Conservation (phyloP, 192 early-diverging fungal species). For the Rhizophlyctis rosea region DNA sequence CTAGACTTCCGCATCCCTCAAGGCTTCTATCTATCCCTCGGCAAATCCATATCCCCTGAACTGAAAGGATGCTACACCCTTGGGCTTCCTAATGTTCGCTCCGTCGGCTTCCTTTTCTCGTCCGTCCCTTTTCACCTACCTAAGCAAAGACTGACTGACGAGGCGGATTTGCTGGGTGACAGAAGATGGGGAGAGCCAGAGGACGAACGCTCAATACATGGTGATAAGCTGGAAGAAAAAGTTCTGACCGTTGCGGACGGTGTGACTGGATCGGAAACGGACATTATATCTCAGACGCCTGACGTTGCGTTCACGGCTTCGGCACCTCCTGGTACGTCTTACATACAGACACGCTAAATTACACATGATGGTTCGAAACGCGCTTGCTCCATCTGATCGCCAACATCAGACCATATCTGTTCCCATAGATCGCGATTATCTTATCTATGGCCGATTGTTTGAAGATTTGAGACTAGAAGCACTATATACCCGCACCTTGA, state of each 20-base stretch:
- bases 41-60: conserved; percentile 71
- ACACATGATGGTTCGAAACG: no score
- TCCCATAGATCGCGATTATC: no score
- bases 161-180: conserved; percentile 1
- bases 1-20: conserved; percentile 80
- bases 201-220: background rate
- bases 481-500: conserved; percentile 55
- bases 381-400: no score
- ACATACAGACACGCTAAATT: no score
- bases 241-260: no score
- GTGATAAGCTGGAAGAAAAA: no score
- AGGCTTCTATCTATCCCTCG: conserved; percentile 68
- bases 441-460: conserved; percentile 73
- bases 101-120: conserved; percentile 79
- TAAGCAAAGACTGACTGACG: conserved; percentile 2
- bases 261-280: no score
- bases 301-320: no score
- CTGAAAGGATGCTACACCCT: conserved; percentile 76
- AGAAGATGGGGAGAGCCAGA: no score
- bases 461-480: conserved; percentile 67
- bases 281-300: no score
- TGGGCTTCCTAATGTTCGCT: conserved; percentile 52
- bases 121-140: conserved; percentile 58
- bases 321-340: no score
- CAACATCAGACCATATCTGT: no score